Percentiles rank a stretch among this genome's conserved stretches.
Conservation (phyloP, 345 rosid species). For the Trapa bicornis region DNA sequence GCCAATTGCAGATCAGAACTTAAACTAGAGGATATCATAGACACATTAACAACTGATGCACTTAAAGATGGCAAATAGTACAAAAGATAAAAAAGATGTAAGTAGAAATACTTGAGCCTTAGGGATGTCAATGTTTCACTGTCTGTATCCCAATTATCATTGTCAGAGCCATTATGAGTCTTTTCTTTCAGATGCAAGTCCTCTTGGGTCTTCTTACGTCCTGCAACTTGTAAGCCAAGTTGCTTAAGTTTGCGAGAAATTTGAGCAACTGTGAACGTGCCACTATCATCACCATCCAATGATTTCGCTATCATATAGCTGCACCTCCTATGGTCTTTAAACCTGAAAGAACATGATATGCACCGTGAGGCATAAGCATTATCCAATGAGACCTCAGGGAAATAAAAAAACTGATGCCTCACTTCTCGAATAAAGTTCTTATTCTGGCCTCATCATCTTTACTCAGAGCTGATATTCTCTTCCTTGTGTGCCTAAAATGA, state of each 20-base stretch:
- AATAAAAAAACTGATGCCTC: constrained; percentile 19
- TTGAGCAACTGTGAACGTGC: constrained; percentile 51
- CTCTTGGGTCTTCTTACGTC: constrained; percentile 26
- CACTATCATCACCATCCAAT: constrained; percentile 45
- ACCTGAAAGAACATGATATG: constrained; percentile 27
- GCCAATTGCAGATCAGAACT: neutral
- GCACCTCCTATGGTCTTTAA: constrained; percentile 67
- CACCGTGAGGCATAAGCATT: neutral
- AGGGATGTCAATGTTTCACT: constrained; percentile 55
- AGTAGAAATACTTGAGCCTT: constrained; percentile 39
- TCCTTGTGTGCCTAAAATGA: constrained; percentile 51
- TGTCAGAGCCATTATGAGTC: constrained; percentile 22
- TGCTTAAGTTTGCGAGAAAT: constrained; percentile 71
- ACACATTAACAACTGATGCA: neutral
- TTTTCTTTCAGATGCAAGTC: constrained; percentile 39
- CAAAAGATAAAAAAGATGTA: neutral
- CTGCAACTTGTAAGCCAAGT: constrained; percentile 52
- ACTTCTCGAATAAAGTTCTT: constrained; percentile 65
- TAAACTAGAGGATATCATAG: neutral
- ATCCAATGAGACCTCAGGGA: neutral
- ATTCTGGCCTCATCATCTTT: constrained; percentile 69
- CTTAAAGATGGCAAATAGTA: neutral
- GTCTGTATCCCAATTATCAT: constrained; percentile 30
- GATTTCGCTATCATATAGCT: constrained; percentile 64
- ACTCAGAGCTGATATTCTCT: constrained; percentile 52